Evolutionary conservation across 345 rosid genomes (phyloP).

Genomic region (Eucalyptus regnans): DNA sequence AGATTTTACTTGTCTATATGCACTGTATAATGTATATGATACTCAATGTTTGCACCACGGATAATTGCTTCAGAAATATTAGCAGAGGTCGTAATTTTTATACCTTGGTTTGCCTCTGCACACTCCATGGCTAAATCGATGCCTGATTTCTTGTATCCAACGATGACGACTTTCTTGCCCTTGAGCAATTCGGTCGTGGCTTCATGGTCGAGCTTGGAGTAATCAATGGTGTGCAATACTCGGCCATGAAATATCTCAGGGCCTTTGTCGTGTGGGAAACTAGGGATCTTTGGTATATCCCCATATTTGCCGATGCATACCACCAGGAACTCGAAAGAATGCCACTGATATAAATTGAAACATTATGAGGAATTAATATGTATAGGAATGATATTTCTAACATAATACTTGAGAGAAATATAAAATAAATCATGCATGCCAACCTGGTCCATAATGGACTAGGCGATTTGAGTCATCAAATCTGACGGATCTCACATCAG

Average conservation of each 20-base stretch:
- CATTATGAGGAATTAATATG: background rate
- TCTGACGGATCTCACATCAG: background rate
- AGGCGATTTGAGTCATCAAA: background rate
- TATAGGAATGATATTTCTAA: background rate
- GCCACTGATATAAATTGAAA: slow-evolving; percentile 12
- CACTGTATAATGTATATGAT: background rate
- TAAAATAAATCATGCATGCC: background rate
- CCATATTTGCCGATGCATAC: slow-evolving; percentile 50
- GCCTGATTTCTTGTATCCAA: slow-evolving; percentile 50
- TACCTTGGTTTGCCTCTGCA: slow-evolving; percentile 47
- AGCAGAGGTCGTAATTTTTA: background rate
- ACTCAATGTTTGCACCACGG: background rate
- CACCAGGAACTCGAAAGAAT: slow-evolving; percentile 30
- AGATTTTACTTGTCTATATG: background rate
- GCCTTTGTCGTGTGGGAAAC: slow-evolving; percentile 25
- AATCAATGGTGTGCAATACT: slow-evolving; percentile 38
- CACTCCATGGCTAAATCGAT: slow-evolving; percentile 54
- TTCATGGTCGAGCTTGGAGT: slow-evolving; percentile 30
- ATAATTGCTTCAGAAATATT: background rate
- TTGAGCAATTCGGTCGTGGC: slow-evolving; percentile 11
- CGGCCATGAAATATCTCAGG: slow-evolving; percentile 20
- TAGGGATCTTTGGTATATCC: slow-evolving; percentile 26
- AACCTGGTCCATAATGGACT: background rate
- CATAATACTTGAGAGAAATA: background rate
- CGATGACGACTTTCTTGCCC: slow-evolving; percentile 34